Base-by-base conservation (phyloP, 768 basidiomycete genomes). In the Termitomyces eurrhizus region DNA sequence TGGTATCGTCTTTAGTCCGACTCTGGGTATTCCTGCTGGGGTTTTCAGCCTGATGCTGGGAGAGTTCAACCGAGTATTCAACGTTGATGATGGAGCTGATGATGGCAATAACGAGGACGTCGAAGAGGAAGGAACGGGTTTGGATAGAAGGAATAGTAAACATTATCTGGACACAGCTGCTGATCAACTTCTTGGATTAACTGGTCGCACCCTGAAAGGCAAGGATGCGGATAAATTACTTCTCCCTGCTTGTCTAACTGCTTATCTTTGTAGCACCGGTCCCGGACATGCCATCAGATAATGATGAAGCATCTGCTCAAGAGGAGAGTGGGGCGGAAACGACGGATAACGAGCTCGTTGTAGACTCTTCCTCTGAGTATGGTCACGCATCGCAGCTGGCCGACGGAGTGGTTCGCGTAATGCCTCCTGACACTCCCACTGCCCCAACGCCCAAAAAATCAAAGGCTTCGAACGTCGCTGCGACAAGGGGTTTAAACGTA, bases 1-100 rank as follows among this genome's bases (percentile, higher is more conserved):
- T 32, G 95, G 96, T 18, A 98, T 99, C 62, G 96, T 98, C 26
- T 98, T 98, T 76, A 95, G 94, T 65, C 97, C 97, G 2, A 98
- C 97, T 0, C 80, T 99, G 13, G 95, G 94, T 48, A 97, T 99
- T 66, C 96, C 96, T n/a, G 96, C 96, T 3, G 93, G 93, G 7
- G 92, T 98, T 46, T 95, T 98, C 74, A 94, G 92, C 69, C 76
- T 97, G 64, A 93, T 98, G 87, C 83, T 98, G 35, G 88, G 86
- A 59, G 93, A 97, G 71, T 98, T 95, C 76, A 93, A 92, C 66
- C 84, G 87, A 16, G 94, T 96, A 24, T 97, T 97, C 80, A 94
- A 93, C 67, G 92, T 93, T 55, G 87, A 83, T 63, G 73, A 70
- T 26, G 77, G 74, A 48, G 80, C 75, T 36, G 75, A 72, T 35